Percentiles rank a stretch among this genome's conserved stretches.
These are phyloP conservation scores for Podosphaera xanthii DNA, from an alignment of 2,329 filamentous ascomycete genomes.

Conservation along the genomic window DNA sequence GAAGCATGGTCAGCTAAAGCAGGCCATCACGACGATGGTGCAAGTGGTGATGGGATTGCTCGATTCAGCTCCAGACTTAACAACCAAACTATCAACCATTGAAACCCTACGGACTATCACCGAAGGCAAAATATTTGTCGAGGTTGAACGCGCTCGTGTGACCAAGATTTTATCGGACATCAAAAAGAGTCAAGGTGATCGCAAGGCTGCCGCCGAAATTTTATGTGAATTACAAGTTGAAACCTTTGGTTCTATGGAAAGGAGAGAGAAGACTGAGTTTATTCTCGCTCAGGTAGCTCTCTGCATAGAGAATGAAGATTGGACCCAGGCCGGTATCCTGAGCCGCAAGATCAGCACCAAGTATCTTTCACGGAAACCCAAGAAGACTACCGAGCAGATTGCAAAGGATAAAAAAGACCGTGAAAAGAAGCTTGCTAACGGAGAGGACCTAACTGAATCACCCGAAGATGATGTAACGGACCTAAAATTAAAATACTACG, in stretches of 20 bases:
- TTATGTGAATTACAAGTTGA: slow-evolving; percentile 96
- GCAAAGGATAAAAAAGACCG: slow-evolving; percentile 78
- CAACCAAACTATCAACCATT: slow-evolving; percentile 81
- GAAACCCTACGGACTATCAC: slow-evolving; percentile 90
- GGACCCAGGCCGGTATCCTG: slow-evolving; percentile 84
- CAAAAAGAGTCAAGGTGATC: slow-evolving; percentile 85
- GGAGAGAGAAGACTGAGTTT: slow-evolving; percentile 95
- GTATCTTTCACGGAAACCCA: slow-evolving; percentile 74
- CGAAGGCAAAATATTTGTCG: slow-evolving; percentile 98
- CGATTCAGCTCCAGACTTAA: slow-evolving; percentile 60
- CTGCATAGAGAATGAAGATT: slow-evolving; percentile 88
- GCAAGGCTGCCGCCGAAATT: slow-evolving; percentile 74
- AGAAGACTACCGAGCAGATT: slow-evolving; percentile 72
- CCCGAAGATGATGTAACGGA: slow-evolving; percentile 82
- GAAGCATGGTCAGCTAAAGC: slow-evolving; percentile 99
- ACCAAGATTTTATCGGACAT: slow-evolving; percentile 92
- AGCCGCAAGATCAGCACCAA: slow-evolving; percentile 91
- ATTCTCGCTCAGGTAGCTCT: slow-evolving; percentile 85
- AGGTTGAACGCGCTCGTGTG: slow-evolving; percentile 88
- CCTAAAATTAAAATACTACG: slow-evolving; percentile 85
- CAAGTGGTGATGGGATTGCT: slow-evolving; percentile 87
- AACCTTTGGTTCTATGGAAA: slow-evolving; percentile 94
- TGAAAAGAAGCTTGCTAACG: slow-evolving; percentile 63
- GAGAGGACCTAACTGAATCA: slow-evolving; percentile 57
- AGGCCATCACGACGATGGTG: slow-evolving; percentile 97